Percentiles rank a stretch among this genome's conserved stretches.
Conservation (phyloP, 441 rosid species). For the Iberis amara region DNA sequence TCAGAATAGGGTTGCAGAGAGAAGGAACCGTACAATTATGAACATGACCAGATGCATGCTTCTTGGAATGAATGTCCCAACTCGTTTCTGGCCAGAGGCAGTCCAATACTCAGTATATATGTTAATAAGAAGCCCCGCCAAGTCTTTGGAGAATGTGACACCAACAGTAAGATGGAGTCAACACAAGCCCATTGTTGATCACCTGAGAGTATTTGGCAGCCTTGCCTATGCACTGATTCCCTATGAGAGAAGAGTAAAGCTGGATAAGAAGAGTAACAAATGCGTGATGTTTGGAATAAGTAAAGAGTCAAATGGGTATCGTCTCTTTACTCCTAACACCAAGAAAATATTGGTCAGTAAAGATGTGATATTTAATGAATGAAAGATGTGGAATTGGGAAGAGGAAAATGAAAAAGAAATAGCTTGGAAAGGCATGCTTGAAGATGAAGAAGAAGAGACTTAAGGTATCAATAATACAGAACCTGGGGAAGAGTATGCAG, state of each 20-base stretch:
- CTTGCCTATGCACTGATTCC: not conserved
- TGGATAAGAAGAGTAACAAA: not conserved
- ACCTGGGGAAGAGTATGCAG: not conserved
- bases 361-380: not conserved
- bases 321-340: not conserved
- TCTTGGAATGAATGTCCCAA: too few relatives aligned
- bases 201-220: not conserved
- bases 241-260: not conserved
- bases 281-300: not conserved
- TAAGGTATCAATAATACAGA: too few relatives aligned
- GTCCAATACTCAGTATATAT: too few relatives aligned
- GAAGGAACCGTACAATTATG: too few relatives aligned
- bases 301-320: not conserved
- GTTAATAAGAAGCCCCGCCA: too few relatives aligned
- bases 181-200: not conserved
- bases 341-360: not conserved
- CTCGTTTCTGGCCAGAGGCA: too few relatives aligned
- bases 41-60: too few relatives aligned
- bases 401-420: not conserved
- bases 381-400: not conserved
- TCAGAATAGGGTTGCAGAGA: not conserved
- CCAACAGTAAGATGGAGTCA: too few relatives aligned
- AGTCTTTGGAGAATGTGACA: too few relatives aligned
- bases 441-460: not conserved
- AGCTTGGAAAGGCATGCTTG: not conserved